Evolutionary conservation across 2,329 filamentous ascomycete genomes (phyloP), one percentile per base, ranked within the genome.

Genomic region (Fusarium nematophilum): DNA sequence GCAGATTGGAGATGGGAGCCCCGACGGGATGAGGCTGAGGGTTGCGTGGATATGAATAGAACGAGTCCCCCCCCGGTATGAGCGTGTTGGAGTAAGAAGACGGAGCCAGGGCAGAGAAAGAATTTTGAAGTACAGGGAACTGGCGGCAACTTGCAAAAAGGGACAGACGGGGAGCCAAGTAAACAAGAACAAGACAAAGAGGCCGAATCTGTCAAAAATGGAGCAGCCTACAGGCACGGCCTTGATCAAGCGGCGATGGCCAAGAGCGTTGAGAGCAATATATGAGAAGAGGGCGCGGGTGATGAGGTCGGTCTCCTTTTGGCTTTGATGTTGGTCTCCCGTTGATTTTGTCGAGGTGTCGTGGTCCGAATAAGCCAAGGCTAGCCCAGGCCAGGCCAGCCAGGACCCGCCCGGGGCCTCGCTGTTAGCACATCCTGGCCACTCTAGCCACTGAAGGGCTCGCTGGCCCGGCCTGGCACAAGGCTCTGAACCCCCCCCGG

Each of bases 311-410:
- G 63, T 71, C 73, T 72, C 70, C 70, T 70, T 66, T 72, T 70
- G 69, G 63, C 62, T 52, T 68, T 67, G 70, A 66, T 72, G 73
- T 73, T 69, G 64, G 71, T 59, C 60, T 60, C 61, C 65, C 51
- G 53, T 73, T 65, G 72, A 67, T 74, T 75, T 75, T 75, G 70
- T 74, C 68, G 64, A 74, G 72, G 69, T 75, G 73, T 75, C 73
- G 72, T 75, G 72, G 73, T 74, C 72, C 71, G 73, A 75, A 75
- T 74, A 75, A 74, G 73, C 73, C 73, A 71, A 56, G 64, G 54
- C 64, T 58, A 62, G 56, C 58, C 52, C 64, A 51, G 50, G 58
- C 52, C 56, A 58, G 42, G 26, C 52, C 40, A 44, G 21, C 17
- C 30, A 23, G 36, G 53, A 55, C 64, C 64, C 60, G 58, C 60